These are phyloP conservation scores for Candida ortonii DNA, from an alignment of 805 yeast genomes.

Conservation along the genomic window DNA sequence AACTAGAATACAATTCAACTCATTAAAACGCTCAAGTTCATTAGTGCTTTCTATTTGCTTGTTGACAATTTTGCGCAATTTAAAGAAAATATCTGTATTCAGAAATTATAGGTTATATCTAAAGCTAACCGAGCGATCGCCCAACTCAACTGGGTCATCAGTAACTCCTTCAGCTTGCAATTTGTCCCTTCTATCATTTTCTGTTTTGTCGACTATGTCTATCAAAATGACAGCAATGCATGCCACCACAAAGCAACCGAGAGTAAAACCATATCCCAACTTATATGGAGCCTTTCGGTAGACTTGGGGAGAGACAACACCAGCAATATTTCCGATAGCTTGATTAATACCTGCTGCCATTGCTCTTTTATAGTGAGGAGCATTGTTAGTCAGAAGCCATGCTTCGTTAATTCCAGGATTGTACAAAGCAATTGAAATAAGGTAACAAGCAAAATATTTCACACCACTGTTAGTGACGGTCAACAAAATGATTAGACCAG, in stretches of 20 bases:
- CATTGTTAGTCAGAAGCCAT: slow-evolving; percentile 43
- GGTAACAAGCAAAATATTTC: slow-evolving; percentile 28
- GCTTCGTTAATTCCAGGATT: slow-evolving; percentile 37
- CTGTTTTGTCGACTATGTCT: no score
- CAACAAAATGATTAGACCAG: slow-evolving; percentile 33
- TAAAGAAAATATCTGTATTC: no score
- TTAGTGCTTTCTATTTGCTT: no score
- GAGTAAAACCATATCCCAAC: slow-evolving; percentile 40
- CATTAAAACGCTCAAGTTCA: no score
- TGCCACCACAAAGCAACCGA: slow-evolving; percentile 31
- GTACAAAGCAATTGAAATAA: slow-evolving; percentile 37
- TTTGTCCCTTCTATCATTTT: no score
- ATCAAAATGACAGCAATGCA: no score
- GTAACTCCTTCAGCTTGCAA: no score
- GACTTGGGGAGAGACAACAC: slow-evolving; percentile 44
- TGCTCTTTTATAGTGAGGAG: slow-evolving; percentile 42
- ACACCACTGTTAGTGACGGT: slow-evolving; percentile 24
- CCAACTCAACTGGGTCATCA: no score
- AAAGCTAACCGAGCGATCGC: no score
- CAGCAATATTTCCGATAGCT: slow-evolving; percentile 44
- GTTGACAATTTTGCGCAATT: no score
- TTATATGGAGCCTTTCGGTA: slow-evolving; percentile 39
- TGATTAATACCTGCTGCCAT: slow-evolving; percentile 42
- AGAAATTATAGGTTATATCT: no score
- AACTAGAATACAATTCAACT: no score